Conservation (phyloP, 2,329 filamentous ascomycete genomes). For the Paecilomyces dactylethromorphus region DNA sequence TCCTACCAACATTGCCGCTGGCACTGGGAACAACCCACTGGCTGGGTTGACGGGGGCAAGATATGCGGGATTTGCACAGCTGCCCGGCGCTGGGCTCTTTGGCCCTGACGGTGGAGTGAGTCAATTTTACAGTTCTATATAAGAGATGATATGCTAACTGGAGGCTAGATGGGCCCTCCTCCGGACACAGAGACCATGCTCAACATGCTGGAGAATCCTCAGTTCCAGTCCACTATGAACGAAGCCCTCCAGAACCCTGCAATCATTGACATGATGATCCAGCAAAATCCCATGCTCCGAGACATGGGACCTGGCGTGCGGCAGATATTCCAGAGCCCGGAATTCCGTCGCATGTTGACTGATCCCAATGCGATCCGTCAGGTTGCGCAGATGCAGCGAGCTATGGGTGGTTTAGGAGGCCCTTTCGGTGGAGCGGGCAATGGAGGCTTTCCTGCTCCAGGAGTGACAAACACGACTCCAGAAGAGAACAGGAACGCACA, state of each 20-base stretch:
- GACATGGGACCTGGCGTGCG: constrained; percentile 66
- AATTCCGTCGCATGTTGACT: constrained; percentile 88
- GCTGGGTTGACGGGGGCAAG: constrained; percentile 86
- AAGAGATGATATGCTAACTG: constrained; percentile 1
- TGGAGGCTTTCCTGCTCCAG: constrained; percentile 75
- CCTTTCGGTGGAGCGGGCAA: constrained; percentile 41
- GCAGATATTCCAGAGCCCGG: constrained; percentile 79
- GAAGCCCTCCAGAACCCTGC: constrained; percentile 94
- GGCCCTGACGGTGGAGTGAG: constrained; percentile 90
- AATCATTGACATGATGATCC: constrained; percentile 90
- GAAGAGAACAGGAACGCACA: constrained; percentile 35
- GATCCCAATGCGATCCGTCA: constrained; percentile 78
- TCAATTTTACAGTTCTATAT: constrained; percentile 16
- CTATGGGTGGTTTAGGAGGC: constrained; percentile 48
- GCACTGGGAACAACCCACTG: constrained; percentile 74
- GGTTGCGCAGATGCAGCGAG: constrained; percentile 73
- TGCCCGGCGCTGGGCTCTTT: constrained; percentile 83
- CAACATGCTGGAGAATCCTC: constrained; percentile 80
- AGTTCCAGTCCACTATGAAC: constrained; percentile 80
- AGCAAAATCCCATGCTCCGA: constrained; percentile 77
- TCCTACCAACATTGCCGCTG: constrained; percentile 42
- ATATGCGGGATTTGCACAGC: constrained; percentile 84
- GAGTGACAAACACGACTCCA: constrained; percentile 79
- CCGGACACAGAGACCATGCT: constrained; percentile 74
- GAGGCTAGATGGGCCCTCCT: constrained; percentile 75